These are phyloP conservation scores for Holtermanniella nyarrowii DNA, from an alignment of 768 basidiomycete species.

Conservation along the genomic window DNA sequence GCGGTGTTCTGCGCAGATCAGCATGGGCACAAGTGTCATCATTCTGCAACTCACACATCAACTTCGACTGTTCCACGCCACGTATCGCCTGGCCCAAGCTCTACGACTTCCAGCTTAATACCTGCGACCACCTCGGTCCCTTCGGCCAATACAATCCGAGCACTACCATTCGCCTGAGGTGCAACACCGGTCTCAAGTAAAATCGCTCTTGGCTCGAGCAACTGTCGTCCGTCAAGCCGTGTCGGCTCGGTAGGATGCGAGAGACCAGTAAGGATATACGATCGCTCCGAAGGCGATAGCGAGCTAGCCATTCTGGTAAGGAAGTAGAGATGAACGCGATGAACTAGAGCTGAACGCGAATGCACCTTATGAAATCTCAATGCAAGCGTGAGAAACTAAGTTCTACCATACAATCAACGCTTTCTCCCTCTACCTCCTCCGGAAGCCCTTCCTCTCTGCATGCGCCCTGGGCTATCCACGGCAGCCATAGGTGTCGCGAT, in stretches of 20 bases:
- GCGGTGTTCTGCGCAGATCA: constrained; percentile 23
- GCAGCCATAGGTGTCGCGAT: too few species aligned
- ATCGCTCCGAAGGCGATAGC: constrained; percentile 33
- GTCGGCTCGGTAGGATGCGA: constrained; percentile 27
- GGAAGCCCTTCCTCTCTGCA: too few species aligned
- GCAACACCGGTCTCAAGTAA: constrained; percentile 30
- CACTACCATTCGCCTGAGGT: constrained; percentile 36
- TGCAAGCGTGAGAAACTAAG: too few species aligned
- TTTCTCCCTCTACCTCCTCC: too few species aligned
- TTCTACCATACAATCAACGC: too few species aligned
- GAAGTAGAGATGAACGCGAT: too few species aligned
- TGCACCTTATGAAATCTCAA: too few species aligned
- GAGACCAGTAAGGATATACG: constrained; percentile 35
- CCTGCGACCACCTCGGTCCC: constrained; percentile 38
- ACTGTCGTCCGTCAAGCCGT: constrained; percentile 26
- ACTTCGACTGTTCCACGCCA: constrained; percentile 36
- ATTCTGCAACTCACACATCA: constrained; percentile 33
- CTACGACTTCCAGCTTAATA: constrained; percentile 36
- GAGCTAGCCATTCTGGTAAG: constrained; percentile 8
- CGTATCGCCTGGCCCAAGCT: constrained; percentile 11
- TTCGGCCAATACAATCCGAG: constrained; percentile 22
- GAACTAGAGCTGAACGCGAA: too few species aligned
- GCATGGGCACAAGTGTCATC: neutral
- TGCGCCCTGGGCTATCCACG: too few species aligned
- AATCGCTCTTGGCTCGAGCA: constrained; percentile 23